Evolutionary conservation across 2,329 filamentous ascomycete genomes (phyloP), one percentile per base, ranked within the genome.

Genomic region (Sordariomycetes sp.): DNA sequence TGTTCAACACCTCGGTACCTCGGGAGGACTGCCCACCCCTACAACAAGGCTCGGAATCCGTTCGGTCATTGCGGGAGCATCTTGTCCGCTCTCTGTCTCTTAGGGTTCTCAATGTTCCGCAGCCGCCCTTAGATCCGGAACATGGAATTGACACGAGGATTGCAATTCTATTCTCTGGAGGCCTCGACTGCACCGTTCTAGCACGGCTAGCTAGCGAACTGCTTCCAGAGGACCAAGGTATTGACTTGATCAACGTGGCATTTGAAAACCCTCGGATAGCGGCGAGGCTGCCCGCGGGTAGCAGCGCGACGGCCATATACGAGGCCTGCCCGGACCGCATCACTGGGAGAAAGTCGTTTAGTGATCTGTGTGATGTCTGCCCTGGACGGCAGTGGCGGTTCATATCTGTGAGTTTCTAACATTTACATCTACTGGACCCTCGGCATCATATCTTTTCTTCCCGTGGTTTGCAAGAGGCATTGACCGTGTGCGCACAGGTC

Each of bases 221-320:
- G 2, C 67, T 97, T 2, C 87, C 88, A 0, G 15, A 66, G 0
- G 70, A 77, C 3, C 85, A 95, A 64, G 74, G 79, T 1, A 84
- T 99, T 60, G 94, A 97, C 66, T 76, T 99, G 10, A 78, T 99
- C 61, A 99, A 99, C 62, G 92, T 99, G 52, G 94, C 92, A 0
- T 99, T 99, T 65, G 89, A 99, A 69, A 99, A 99, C 62, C 92
- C 91, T 0, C 80, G 89, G 35, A 81, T 85, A 61, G 84, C 78
- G 59, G 83, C 76, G 2, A 76, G 81, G 51, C 70, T 80, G 13
- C 60, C 59, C 7, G 58, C 64, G 2, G 64, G 66, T 0, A 61
- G 60, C 20, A 60, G 48, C 3, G 24, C 73, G 68, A 59, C 65
- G 2, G 67, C 68, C 59, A 68, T 84, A 0, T 97, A 89, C 65